These are phyloP conservation scores for Sicyos baderoa DNA, from an alignment of 306 rosid genomes.

Conservation along the genomic window DNA sequence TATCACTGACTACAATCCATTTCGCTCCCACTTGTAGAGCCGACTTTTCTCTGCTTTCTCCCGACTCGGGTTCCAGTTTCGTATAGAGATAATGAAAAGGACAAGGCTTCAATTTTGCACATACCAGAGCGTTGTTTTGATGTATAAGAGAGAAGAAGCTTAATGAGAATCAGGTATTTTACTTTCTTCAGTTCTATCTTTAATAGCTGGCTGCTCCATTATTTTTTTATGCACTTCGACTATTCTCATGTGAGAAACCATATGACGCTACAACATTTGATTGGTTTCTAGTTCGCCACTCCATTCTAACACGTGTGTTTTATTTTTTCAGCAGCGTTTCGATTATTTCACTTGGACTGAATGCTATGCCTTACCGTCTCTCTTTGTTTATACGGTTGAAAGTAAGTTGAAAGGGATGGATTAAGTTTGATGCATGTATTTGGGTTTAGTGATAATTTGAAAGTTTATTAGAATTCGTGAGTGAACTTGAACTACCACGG, in stretches of 20 bases:
- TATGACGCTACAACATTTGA: no score
- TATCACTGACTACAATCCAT: neutral
- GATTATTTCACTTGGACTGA: neutral
- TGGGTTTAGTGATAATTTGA: neutral
- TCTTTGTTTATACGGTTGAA: neutral
- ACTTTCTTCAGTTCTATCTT: neutral
- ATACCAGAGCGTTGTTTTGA: neutral
- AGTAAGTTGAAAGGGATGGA: conserved; percentile 4
- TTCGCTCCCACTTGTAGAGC: neutral
- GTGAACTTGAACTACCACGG: neutral
- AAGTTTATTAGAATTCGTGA: neutral
- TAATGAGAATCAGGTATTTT: neutral
- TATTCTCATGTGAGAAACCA: no score
- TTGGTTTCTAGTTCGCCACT: neutral
- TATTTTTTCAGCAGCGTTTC: neutral
- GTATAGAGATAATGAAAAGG: neutral
- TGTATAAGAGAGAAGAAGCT: neutral
- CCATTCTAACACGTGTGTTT: neutral
- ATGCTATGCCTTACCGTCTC: neutral
- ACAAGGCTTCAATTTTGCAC: neutral
- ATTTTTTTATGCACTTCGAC: no score
- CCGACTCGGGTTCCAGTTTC: neutral
- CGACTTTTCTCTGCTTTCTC: neutral
- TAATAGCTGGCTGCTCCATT: neutral
- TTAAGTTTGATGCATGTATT: neutral